Base-by-base conservation (phyloP, 768 basidiomycete species). In the Terana coerulea region DNA sequence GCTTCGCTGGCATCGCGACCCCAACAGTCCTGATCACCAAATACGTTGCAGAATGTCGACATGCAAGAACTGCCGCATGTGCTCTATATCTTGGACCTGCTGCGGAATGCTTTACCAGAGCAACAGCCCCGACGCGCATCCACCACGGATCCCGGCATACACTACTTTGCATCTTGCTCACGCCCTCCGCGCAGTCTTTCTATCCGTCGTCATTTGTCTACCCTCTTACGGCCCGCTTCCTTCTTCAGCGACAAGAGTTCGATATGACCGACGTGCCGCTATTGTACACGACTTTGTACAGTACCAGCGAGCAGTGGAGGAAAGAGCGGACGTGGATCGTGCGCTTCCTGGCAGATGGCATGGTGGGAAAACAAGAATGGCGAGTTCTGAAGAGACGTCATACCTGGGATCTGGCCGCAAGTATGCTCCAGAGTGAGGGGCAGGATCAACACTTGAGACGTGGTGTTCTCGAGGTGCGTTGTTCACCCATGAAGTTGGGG, bases 281-380 rank as follows among this genome's bases (percentile, higher is more conserved):
- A 84, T 69, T 99, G 4, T 98, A 91, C 61, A 75, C 75, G 10
- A 86, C 95, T 83, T 73, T 98, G 3, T 97, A 92, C 64, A 91
- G 88, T 59, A 70, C 74, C 3, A 86, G 89, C 34, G 84, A 86
- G 12, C 54, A 61, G 47, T 93, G 90, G 87, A 87, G 83, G 69
- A 87, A 83, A 66, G 92, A 95, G 61, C 75, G 91, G n/a, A 76
- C 75, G 1, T 98, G 94, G 94, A 94, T 95, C 25, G 69, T 95
- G 29, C 76, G 79, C 34, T 90, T 92, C 66, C 68, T 97, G 33
- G 75, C 85, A 0, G 91, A 95, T 54, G 91, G 90, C 0, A 84
- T 91, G 79, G 75, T 75, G 56, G 77, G 82, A 42, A 73, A 75
- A 0, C 77, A 81, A 35, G 94, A 98, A 60, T 97, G 94, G 93